phyloP scores from a whole-genome alignment of 441 rosid species.

The Dalechampia spathulata region DNA sequence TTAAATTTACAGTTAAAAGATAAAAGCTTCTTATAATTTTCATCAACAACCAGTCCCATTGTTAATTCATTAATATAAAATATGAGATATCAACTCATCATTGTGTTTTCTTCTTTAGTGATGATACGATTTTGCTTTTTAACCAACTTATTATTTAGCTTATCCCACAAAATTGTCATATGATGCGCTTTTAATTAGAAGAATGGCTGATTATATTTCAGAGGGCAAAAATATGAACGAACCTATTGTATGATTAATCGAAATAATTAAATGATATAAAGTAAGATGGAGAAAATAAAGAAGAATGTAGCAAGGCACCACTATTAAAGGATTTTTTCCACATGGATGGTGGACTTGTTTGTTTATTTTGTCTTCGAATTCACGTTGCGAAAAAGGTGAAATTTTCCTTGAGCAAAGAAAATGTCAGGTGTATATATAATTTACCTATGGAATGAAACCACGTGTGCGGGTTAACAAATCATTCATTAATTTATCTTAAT shows the following conservation, averaged over 20 bases:
- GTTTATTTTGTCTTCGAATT: conserved; percentile 10
- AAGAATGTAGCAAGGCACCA: background rate
- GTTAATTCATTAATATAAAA: no score
- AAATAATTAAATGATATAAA: background rate
- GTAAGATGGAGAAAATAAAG: background rate
- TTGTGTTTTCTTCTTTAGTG: background rate
- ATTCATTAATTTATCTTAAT: background rate
- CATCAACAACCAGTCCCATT: no score
- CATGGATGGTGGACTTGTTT: background rate
- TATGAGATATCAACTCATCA: no score
- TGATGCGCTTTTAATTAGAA: no score
- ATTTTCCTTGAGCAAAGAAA: no score
- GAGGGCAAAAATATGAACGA: no score
- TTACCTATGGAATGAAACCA: conserved; percentile 8
- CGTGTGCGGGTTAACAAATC: conserved; percentile 19
- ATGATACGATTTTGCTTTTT: background rate
- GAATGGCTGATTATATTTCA: no score
- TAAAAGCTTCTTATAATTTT: no score
- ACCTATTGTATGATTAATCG: no score
- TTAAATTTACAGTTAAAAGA: no score
- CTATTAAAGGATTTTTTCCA: background rate
- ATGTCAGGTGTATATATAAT: no score
- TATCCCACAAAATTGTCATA: background rate
- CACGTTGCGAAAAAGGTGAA: conserved; percentile 1
- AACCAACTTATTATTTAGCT: background rate